Conservation (phyloP, 352 stramenopile species). For the Albugo candida region DNA sequence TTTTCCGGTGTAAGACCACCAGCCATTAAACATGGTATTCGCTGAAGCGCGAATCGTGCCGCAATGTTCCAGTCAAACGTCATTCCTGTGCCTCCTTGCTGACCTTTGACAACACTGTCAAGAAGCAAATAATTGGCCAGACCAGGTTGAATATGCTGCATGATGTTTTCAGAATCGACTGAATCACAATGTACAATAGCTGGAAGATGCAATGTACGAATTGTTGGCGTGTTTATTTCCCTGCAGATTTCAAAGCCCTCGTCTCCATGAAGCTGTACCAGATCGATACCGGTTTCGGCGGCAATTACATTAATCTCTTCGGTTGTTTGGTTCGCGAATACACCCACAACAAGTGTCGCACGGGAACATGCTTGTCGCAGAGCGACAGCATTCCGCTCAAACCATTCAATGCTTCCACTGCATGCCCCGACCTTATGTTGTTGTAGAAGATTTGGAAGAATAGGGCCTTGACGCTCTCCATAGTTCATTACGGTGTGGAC, state of each 20-base stretch:
- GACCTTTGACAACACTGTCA: conserved; percentile 91
- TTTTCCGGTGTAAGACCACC: conserved; percentile 90
- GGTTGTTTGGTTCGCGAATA: conserved; percentile 92
- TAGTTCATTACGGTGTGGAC: conserved; percentile 85
- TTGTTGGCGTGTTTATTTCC: conserved; percentile 74
- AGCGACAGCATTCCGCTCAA: conserved; percentile 43
- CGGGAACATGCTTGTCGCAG: conserved; percentile 49
- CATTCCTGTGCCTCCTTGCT: conserved; percentile 82
- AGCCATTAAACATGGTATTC: conserved; percentile 91
- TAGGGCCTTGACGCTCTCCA: conserved; percentile 74
- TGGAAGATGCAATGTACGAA: conserved; percentile 87
- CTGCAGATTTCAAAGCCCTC: conserved; percentile 82
- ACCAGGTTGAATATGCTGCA: conserved; percentile 39
- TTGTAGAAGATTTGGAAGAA: conserved; percentile 28
- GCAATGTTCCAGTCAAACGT: conserved; percentile 95
- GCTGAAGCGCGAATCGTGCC: conserved; percentile 69
- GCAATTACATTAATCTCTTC: conserved; percentile 84
- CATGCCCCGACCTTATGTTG: conserved; percentile 13
- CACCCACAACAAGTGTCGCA: conserved; percentile 80
- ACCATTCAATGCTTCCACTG: conserved; percentile 23
- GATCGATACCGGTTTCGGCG: conserved; percentile 82
- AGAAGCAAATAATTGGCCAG: conserved; percentile 84
- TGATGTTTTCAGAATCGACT: conserved; percentile 49
- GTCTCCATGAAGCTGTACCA: conserved; percentile 95
- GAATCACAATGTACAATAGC: conserved; percentile 52